Base-by-base conservation (phyloP, 352 stramenopile genomes). In the Aphanomyces invadans region DNA sequence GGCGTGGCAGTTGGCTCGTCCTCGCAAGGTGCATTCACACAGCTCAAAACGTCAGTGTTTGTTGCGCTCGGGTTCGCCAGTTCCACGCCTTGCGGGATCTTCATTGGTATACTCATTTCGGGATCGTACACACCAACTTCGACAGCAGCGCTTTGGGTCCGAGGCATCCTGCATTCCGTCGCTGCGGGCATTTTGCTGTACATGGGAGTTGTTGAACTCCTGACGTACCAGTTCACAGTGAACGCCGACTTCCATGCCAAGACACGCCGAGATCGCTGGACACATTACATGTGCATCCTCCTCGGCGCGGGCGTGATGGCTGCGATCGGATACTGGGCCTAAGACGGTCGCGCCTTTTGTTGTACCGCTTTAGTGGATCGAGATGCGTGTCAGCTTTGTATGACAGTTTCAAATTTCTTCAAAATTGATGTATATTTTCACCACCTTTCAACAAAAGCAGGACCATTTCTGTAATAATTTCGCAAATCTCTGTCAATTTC, bases 211-310 rank as follows among this genome's bases (percentile, higher is more conserved):
- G 76, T 89, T 26, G 75, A 86, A 64, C 65, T 89, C 38, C 62
- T 91, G 62, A 83, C 81, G 65, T 79, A 87, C 73, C 81, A 88
- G 70, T 79, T 90, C 72, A 88, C 80, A 45, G 82, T 60, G 17
- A 89, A 88, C 71, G 39, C 71, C 4, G 71, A 79, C 54, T 89
- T 92, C 70, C 69, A 63, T 49, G 29, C 29, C 15, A 63, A 55
- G 36, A 15, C 36, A 15, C 36, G 36, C 15, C 36, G 36, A 15
- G 44, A 52, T 19, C 44, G 44, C 44, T 25, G 44, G 12, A 5
- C 12, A 9, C 44, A 52, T 4, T 52, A 52, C 44, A 19, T 19
- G 12, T n/a, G 12, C 44, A 52, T 52, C 44, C 21, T 52, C 44
- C 19, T 52, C 23, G 44, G 44, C 9, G 44, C 12, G 7, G 21